Percentiles rank a stretch among this genome's conserved stretches.
Conservation (phyloP, 2,329 filamentous ascomycete genomes). For the Xylariales sp. region DNA sequence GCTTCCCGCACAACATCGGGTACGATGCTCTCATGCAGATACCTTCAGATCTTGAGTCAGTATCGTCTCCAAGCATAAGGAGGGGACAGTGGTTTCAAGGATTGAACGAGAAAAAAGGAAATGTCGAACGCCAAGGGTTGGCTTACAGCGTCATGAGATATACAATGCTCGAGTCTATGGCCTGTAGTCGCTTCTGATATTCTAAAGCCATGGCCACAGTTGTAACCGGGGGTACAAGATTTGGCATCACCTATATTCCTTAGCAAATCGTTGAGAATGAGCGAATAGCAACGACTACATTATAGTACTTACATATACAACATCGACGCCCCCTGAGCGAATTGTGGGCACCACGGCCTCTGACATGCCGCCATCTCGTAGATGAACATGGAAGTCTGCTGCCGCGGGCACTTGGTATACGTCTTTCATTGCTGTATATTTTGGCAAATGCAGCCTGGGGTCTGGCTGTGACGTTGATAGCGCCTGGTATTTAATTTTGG, state of each 20-base stretch:
- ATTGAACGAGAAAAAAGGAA: no score
- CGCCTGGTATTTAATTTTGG: no score
- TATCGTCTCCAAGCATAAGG: no score
- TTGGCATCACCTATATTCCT: conserved; percentile 40
- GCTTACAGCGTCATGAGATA: conserved; percentile 50
- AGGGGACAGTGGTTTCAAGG: no score
- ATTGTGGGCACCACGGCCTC: conserved; percentile 45
- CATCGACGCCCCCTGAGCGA: conserved; percentile 45
- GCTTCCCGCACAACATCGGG: conserved; percentile 54
- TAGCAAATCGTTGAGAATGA: background rate
- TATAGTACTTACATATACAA: conserved; percentile 37
- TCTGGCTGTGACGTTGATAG: no score
- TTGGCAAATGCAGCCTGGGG: no score
- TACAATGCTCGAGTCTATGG: conserved; percentile 42
- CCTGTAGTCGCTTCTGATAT: conserved; percentile 39
- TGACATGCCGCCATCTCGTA: conserved; percentile 47
- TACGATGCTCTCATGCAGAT: conserved; percentile 43
- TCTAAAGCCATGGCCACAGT: conserved; percentile 41
- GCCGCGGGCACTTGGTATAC: conserved; percentile 10
- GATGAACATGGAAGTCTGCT: conserved; percentile 13
- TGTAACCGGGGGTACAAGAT: conserved; percentile 47
- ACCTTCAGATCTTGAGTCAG: no score
- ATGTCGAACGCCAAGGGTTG: no score
- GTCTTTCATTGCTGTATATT: conserved; percentile 8
- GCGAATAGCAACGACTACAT: background rate